Percentiles rank a stretch among this genome's conserved stretches.
phyloP scores from a whole-genome alignment of 805 yeast species.

The Cyberlindnera mycetangii region DNA sequence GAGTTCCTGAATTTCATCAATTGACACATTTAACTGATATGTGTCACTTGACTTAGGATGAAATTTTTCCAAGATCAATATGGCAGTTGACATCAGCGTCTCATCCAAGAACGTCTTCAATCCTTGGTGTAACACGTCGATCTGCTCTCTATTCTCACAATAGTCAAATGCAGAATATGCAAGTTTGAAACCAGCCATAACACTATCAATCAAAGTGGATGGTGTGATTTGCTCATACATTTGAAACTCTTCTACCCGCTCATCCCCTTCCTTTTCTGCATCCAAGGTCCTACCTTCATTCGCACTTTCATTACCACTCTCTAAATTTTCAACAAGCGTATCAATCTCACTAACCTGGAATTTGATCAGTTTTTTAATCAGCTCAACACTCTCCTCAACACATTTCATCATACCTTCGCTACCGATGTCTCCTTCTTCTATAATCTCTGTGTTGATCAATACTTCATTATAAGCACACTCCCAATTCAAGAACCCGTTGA shows the following conservation, averaged over 20 bases:
- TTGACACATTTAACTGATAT: conserved; percentile 8
- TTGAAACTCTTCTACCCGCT: conserved; percentile 18
- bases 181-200: conserved; percentile 13
- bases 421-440: conserved; percentile 9
- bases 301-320: conserved; percentile 15
- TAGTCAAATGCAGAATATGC: conserved; percentile 14
- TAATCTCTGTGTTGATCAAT: conserved; percentile 19
- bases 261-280: conserved; percentile 15
- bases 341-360: conserved; percentile 22
- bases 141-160: conserved; percentile 18
- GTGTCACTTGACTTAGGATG: conserved; percentile 3
- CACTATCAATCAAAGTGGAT: conserved; percentile 20
- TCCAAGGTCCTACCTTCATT: conserved; percentile 14
- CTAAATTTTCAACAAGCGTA: conserved; percentile 16
- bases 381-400: conserved; percentile 6
- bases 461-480: conserved; percentile 27
- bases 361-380: conserved; percentile 14
- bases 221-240: conserved; percentile 28
- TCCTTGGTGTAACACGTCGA: conserved; percentile 7
- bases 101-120: conserved; percentile 4
- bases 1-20: conserved; percentile 17
- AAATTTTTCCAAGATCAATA: conserved; percentile 9
- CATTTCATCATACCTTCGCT: not conserved
- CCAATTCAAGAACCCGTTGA: conserved; percentile 27
- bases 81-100: not conserved